A percentile compares a stretch with the other conserved stretches of the same genome.
Evolutionary conservation across 1,284 basidiomycete genomes (phyloP).

Genomic region (Apiotrichum porosum): DNA sequence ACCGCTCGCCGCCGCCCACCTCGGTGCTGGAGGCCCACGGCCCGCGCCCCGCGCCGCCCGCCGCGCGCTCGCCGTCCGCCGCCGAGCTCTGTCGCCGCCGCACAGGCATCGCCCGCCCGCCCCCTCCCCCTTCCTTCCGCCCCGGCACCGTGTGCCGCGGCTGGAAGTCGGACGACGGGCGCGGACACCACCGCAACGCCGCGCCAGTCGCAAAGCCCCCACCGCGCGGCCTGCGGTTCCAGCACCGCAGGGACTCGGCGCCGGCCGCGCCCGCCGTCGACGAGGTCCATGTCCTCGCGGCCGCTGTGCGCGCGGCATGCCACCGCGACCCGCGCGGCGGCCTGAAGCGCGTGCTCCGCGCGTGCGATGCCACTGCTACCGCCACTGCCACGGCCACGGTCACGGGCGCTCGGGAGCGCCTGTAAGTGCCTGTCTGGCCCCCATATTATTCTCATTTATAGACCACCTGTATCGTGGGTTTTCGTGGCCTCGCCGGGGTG

Average conservation of each 20-base stretch:
- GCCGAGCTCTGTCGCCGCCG: constrained; percentile 28
- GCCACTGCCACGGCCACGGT: too few species aligned
- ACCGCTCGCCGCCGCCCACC: constrained; percentile 29
- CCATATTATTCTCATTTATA: too few species aligned
- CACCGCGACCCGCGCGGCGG: constrained; percentile 1
- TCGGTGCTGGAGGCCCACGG: background rate
- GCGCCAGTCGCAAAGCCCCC: too few species aligned
- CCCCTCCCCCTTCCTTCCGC: background rate
- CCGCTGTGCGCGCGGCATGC: background rate
- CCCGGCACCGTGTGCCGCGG: background rate
- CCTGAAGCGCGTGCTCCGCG: background rate
- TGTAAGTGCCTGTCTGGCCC: too few species aligned
- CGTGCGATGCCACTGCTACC: background rate
- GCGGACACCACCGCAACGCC: too few species aligned
- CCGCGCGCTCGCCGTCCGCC: constrained; percentile 28
- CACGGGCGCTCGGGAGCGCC: too few species aligned
- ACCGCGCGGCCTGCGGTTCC: too few species aligned
- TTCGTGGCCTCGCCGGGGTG: too few species aligned
- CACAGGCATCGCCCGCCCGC: background rate
- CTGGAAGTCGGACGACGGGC: constrained; percentile 12
- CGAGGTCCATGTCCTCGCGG: constrained; percentile 13
- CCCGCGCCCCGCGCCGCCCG: constrained; percentile 20
- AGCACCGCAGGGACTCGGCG: too few species aligned
- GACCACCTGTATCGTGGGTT: too few species aligned
- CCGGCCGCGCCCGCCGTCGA: constrained; percentile 12